Conservation (phyloP, 768 basidiomycete species). For the Neoboletus brunneissimus region DNA sequence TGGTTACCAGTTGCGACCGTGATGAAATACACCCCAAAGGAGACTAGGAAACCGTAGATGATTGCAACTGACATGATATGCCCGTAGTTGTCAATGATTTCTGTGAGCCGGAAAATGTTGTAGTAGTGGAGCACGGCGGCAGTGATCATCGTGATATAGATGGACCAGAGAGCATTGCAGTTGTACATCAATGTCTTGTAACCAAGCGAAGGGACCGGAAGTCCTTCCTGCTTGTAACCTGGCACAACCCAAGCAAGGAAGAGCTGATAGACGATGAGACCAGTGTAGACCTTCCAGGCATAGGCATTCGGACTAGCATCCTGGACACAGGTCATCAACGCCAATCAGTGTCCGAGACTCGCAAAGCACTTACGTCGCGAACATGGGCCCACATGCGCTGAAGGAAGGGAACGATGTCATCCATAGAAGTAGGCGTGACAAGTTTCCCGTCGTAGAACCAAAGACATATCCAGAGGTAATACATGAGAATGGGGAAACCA, state of each 20-base stretch:
- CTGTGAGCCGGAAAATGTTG: conserved; percentile 84
- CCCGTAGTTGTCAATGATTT: conserved; percentile 95
- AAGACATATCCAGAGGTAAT: conserved; percentile 97
- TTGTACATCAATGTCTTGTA: conserved; percentile 95
- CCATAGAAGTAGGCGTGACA: conserved; percentile 61
- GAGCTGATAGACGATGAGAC: conserved; percentile 86
- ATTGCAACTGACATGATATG: conserved; percentile 94
- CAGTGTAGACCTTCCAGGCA: conserved; percentile 88
- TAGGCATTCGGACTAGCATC: conserved; percentile 88
- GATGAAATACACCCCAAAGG: conserved; percentile 76
- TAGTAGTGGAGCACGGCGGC: conserved; percentile 74
- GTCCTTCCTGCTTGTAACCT: conserved; percentile 90
- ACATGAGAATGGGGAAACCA: conserved; percentile 94
- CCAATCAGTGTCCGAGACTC: not conserved
- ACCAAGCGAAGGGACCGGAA: conserved; percentile 90
- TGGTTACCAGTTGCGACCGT: conserved; percentile 75
- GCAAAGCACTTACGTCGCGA: conserved; percentile 52
- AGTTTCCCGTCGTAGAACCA: conserved; percentile 92
- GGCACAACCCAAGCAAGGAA: conserved; percentile 88
- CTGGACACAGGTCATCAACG: conserved; percentile 38
- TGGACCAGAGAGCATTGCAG: conserved; percentile 87
- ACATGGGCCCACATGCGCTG: conserved; percentile 83
- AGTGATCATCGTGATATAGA: conserved; percentile 80
- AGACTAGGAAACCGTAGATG: conserved; percentile 83
- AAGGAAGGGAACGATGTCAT: conserved; percentile 77